Evolutionary conservation across 371 early-diverging fungal genomes (phyloP).

Genomic region (Lichtheimia ramosa): DNA sequence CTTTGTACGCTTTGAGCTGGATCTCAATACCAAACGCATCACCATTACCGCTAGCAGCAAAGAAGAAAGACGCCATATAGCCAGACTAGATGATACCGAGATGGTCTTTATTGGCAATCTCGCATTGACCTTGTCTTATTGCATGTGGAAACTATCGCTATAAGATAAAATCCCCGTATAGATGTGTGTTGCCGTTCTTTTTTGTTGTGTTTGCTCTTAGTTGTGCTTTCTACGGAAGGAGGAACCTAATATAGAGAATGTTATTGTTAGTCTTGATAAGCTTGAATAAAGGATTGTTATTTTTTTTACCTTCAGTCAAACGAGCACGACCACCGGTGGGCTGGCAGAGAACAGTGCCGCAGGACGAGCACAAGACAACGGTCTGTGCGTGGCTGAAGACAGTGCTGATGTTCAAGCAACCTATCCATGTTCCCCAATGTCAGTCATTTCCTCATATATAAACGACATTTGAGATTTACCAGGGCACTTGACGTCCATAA

Average conservation of each 20-base stretch:
- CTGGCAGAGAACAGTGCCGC: constrained; percentile 96
- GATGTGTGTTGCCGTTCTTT: neutral
- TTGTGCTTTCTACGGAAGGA: constrained; percentile 58
- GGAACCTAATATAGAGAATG: constrained; percentile 15
- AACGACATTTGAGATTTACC: constrained; percentile 46
- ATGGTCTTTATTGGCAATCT: constrained; percentile 18
- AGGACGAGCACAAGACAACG: constrained; percentile 95
- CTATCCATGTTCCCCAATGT: constrained; percentile 30
- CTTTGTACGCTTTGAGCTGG: constrained; percentile 28
- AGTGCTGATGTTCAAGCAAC: constrained; percentile 96
- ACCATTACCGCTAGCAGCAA: constrained; percentile 12
- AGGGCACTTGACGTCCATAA: constrained; percentile 99
- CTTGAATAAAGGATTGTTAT: too few species aligned
- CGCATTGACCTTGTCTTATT: constrained; percentile 29
- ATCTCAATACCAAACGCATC: neutral
- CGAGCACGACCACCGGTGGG: constrained; percentile 99
- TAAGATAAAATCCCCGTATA: constrained; percentile 1
- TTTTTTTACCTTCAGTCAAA: constrained; percentile 79
- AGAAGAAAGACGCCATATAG: neutral
- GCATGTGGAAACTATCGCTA: constrained; percentile 31
- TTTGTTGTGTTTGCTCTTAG: constrained; percentile 24
- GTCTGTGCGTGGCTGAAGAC: constrained; percentile 99
- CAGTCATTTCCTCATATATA: neutral
- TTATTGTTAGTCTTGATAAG: neutral
- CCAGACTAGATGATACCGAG: constrained; percentile 20